Evolutionary conservation across 2,329 filamentous ascomycete genomes (phyloP), one percentile per base, ranked within the genome.

Genomic region (Teratosphaeria gauchensis): DNA sequence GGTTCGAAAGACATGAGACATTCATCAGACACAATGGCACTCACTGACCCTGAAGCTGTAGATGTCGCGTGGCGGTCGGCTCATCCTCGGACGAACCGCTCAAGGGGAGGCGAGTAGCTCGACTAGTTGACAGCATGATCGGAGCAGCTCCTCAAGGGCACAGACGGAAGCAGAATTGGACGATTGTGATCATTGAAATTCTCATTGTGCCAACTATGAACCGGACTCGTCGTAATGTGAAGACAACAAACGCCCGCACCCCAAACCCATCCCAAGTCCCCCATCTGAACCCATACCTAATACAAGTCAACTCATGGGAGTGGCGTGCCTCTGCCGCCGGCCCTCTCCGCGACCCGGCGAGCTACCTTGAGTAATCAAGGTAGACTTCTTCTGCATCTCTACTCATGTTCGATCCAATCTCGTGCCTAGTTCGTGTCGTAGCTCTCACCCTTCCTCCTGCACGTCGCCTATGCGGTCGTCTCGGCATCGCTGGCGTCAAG

Each of bases 401-500:
- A 19, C 32, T 21, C 28, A 31, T 53, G n/a, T 12, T 19, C 12
- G 33, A 57, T 53, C 24, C 56, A 57, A 53, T 53, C 48, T 57
- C 28, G 19, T 42, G 31, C 56, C 32, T 2, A 16, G 4, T n/a
- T 24, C 31, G 51, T 53, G 28, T 54, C 53, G 54, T 55, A 55
- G 54, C 55, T 51, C 42, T n/a, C 33, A 2, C 51, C 4, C 8
- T 31, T 7, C 38, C 3, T 12, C 53, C 51, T 30, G 28, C 30
- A 24, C 2, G 31, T 53, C 60, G 61, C 53, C 51, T 52, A 11
- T 55, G 70, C 24, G 68, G 67, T 66, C 52, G 71, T 73, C 66
- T 97, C 92, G 73, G 95, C 89, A 65, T 97, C 92, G 60, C 90
- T 95, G 51, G 91, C 92, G 76, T 96, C 91, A 53, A 97, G 84